Conservation (phyloP, 345 rosid species). For the Citropsis articulata region DNA sequence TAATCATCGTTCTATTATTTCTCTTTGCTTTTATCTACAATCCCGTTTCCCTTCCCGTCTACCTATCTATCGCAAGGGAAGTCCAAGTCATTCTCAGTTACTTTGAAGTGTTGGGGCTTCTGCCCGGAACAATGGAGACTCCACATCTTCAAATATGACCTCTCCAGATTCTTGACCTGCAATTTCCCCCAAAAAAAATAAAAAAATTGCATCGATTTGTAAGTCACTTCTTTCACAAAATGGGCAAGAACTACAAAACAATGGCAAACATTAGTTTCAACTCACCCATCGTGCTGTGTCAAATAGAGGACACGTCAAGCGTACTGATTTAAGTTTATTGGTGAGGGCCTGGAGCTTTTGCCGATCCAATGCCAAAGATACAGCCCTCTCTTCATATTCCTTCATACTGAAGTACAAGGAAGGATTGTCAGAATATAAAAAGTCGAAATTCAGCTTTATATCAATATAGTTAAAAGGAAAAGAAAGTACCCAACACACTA, state of each 20-base stretch:
- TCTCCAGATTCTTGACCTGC: slow-evolving; percentile 90
- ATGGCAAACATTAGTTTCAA: background rate
- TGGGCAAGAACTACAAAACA: background rate
- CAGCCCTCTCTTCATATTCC: slow-evolving; percentile 91
- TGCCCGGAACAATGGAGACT: slow-evolving; percentile 69
- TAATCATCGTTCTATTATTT: slow-evolving; percentile 3
- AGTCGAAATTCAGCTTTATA: background rate
- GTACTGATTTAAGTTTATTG: slow-evolving; percentile 60
- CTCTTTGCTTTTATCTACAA: slow-evolving; percentile 38
- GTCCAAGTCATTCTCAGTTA: slow-evolving; percentile 68
- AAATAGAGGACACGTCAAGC: slow-evolving; percentile 82
- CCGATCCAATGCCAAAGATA: slow-evolving; percentile 68
- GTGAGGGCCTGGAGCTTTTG: slow-evolving; percentile 72
- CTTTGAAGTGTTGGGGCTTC: slow-evolving; percentile 80
- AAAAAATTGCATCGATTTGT: no score
- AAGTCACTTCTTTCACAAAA: no score
- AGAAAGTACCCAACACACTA: background rate
- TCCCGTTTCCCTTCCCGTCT: slow-evolving; percentile 23
- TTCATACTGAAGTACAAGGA: slow-evolving; percentile 51
- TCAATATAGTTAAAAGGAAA: background rate
- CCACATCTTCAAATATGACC: slow-evolving; percentile 96
- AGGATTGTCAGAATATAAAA: background rate
- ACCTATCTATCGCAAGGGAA: slow-evolving; percentile 62
- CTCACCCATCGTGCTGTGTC: slow-evolving; percentile 97
- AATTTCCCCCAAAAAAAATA: background rate